Evolutionary conservation across 331 rosid genomes (phyloP).

Genomic region (Rhamnella rubrinervis): DNA sequence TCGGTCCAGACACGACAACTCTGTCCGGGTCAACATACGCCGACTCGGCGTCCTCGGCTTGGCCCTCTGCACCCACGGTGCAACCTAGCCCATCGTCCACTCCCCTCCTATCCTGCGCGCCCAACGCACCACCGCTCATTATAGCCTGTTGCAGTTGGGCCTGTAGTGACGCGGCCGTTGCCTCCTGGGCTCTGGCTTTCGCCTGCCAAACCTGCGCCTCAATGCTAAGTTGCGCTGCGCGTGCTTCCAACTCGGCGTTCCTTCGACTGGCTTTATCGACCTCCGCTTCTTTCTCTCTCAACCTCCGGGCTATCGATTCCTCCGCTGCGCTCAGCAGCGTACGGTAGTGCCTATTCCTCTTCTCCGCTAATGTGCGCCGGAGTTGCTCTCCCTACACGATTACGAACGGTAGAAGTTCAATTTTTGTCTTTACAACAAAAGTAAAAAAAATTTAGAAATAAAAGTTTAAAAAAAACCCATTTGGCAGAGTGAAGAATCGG

Average conservation of each 20-base stretch:
- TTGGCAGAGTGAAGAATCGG: slow-evolving; percentile 2
- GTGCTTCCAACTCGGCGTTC: slow-evolving; percentile 75
- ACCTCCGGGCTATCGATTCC: slow-evolving; percentile 47
- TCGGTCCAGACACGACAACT: slow-evolving; percentile 43
- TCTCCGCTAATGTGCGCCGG: slow-evolving; percentile 62
- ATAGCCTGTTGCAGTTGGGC: slow-evolving; percentile 77
- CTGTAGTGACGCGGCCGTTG: slow-evolving; percentile 62
- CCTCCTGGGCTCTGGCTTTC: slow-evolving; percentile 72
- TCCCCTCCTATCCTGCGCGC: slow-evolving; percentile 35
- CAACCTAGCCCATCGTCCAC: slow-evolving; percentile 36
- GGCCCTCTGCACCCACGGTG: slow-evolving; percentile 44
- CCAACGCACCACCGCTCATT: slow-evolving; percentile 26
- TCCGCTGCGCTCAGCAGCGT: slow-evolving; percentile 59
- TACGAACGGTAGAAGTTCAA: neutral
- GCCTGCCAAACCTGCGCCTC: slow-evolving; percentile 89
- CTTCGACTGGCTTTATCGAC: slow-evolving; percentile 66
- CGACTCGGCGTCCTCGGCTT: slow-evolving; percentile 89
- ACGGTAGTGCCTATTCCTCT: slow-evolving; percentile 63
- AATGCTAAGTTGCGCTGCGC: slow-evolving; percentile 67
- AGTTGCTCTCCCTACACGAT: slow-evolving; percentile 62
- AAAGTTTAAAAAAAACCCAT: neutral
- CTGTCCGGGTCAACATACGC: slow-evolving; percentile 78
- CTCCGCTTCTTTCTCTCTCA: slow-evolving; percentile 69
- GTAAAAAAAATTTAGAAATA: neutral
- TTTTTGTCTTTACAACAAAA: neutral